Evolutionary conservation across 805 yeast genomes (phyloP).

Genomic region (Lachancea waltii): DNA sequence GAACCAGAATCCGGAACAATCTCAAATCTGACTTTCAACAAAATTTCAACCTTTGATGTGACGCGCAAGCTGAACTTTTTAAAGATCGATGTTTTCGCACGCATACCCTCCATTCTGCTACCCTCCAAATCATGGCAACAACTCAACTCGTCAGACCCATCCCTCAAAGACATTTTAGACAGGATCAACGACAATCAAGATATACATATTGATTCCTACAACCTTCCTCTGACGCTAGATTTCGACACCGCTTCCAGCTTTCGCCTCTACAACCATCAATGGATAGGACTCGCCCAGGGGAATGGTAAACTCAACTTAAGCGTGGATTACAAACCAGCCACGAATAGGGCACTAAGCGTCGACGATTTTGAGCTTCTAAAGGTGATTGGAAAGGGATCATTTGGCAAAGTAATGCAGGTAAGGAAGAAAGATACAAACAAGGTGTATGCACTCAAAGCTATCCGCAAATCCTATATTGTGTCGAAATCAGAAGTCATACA

Average conservation of each 20-base stretch:
- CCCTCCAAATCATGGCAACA: constrained; percentile 37
- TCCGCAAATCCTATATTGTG: constrained; percentile 90
- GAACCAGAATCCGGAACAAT: constrained; percentile 84
- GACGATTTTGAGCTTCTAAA: constrained; percentile 90
- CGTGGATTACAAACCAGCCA: constrained; percentile 63
- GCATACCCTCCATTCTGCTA: constrained; percentile 61
- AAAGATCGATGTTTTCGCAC: constrained; percentile 69
- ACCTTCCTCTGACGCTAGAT: constrained; percentile 51
- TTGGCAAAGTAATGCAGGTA: constrained; percentile 99
- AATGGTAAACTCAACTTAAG: constrained; percentile 53
- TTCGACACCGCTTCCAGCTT: constrained; percentile 42
- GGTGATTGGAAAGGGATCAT: constrained; percentile 96
- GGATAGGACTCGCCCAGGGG: constrained; percentile 37
- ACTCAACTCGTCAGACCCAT: constrained; percentile 22
- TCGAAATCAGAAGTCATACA: constrained; percentile 93
- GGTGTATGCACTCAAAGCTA: constrained; percentile 88
- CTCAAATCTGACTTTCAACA: constrained; percentile 74
- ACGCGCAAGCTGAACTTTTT: constrained; percentile 54
- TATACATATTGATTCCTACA: constrained; percentile 67
- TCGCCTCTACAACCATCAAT: constrained; percentile 63
- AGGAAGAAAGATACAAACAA: constrained; percentile 92
- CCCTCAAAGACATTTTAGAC: constrained; percentile 26
- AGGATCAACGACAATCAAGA: constrained; percentile 48
- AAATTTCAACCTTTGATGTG: constrained; percentile 87
- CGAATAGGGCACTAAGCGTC: constrained; percentile 64